Base-by-base conservation (phyloP, 2,329 filamentous ascomycete species). In the Curvularia spicifera region DNA sequence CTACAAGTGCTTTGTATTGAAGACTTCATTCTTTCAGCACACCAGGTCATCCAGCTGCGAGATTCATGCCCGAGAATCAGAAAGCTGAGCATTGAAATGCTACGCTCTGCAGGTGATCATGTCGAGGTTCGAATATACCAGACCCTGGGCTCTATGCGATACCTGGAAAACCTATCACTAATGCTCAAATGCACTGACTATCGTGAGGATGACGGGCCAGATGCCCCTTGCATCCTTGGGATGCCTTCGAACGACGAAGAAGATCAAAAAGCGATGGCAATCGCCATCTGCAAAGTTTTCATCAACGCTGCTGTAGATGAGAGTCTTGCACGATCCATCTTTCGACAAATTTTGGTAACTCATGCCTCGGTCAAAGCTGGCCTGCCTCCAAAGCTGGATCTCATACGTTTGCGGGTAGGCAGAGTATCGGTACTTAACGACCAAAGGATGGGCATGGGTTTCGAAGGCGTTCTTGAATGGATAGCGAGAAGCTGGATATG, bases 401-500 rank as follows among this genome's bases (percentile, higher is more conserved):
- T 28, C 24, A 29, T 44, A 44, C 15, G 42, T 44, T 44, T 44
- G 24, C 42, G 24, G 42, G 42, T 44, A 44, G 15, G 42, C 15
- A 44, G 15, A 18, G 42, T 44, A 44, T 18, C 24, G 13, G 42
- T 28, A n/a, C 42, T 44, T 10, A 44, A 44, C 15, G 24, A 44
- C 24, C 42, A 28, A 44, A 44, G 4, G 12, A 44, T 44, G 42
- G 8, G 42, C 42, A 12, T 28, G 42, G 42, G 24, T 10, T 44
- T 44, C 12, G 12, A 44, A 44, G 42, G 24, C 24, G 12, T 44
- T 28, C 24, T 44, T 44, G 24, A 2, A 28, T 44, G 42, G 42
- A 44, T 44, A 29, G 42, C 10, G 24, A 44, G 42, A 44, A 44
- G 42, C 42, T 29, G 42, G 42, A 29, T 29, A 44, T 44, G 42